Base-by-base conservation (phyloP, 257 asterid species). In the Rauvolfia tetraphylla region DNA sequence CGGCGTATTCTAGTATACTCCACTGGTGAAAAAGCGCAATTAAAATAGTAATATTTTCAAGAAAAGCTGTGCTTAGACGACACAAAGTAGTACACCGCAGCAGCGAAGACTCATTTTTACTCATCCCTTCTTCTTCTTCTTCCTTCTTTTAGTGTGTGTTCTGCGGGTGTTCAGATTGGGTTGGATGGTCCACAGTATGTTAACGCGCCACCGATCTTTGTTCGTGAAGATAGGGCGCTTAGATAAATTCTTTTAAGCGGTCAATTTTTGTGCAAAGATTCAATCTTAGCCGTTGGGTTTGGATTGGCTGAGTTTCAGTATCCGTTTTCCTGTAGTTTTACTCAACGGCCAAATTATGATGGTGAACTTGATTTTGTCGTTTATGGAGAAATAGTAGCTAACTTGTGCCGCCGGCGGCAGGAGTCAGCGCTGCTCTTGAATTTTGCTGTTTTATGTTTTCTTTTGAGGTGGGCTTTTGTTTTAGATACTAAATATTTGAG, bases 11-110 rank as follows among this genome's bases (percentile, higher is more conserved):
- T 82, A 82, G 89, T 82, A 9, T 46, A 42, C 70, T 39, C 81
- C 86, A 75, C 79, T 77, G 53, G 33, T 41, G 41, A 62, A 69
- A 85, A 72, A 83, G 87, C 80, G 84, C 84, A 72, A 80, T 73
- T 78, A 88, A 79, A 81, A 68, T 85, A 85, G 36, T 76, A 49
- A 61, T 70, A 68, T 74, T 54, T 44, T 53, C 79, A 7, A 65
- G 41, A 74, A 74, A 79, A 72, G 51, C 75, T 51, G 57, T 4
- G 34, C 62, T 53, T 51, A 18, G 76, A 73, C 77, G 41, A 61
- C 82, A 72, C 23, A 25, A 15, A 73, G 69, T 36, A 57, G 41
- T 38, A 49, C 81, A 71, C 22, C 68, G 62, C 70, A 34, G 75
- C 79, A 71, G 71, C 70, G 69, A 59, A 46, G 68, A 46, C 66